These are phyloP conservation scores for Rachicladosporium sp. DNA, from an alignment of 2,329 filamentous ascomycete species.

Conservation along the genomic window DNA sequence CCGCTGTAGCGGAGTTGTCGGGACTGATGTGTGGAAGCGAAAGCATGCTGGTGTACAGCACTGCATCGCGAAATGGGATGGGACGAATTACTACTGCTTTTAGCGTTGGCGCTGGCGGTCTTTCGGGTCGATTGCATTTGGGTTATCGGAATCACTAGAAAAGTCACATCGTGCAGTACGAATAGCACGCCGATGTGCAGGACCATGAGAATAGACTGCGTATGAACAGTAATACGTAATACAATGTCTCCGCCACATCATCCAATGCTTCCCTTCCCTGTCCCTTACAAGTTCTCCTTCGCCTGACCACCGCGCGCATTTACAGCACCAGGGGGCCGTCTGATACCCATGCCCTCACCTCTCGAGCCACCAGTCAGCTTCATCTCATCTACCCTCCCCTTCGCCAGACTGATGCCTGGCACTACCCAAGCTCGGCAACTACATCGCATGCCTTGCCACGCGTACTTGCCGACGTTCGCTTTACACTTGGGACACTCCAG, in stretches of 20 bases:
- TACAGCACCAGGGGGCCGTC: conserved; percentile 17
- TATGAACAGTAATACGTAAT: no score
- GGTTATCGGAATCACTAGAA: no score
- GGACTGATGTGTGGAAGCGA: neutral
- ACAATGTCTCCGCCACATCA: no score
- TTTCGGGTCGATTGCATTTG: neutral
- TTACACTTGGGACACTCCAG: conserved; percentile 78
- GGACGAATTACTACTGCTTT: conserved; percentile 2
- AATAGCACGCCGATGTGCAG: no score
- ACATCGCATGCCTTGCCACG: conserved; percentile 91
- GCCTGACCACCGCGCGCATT: conserved; percentile 1
- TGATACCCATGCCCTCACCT: conserved; percentile 20
- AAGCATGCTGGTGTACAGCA: neutral
- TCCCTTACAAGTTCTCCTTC: no score
- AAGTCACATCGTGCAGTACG: no score
- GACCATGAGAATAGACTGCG: no score
- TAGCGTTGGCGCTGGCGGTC: conserved; percentile 16
- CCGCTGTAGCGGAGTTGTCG: no score
- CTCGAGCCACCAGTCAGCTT: conserved; percentile 11
- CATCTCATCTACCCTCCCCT: conserved; percentile 67
- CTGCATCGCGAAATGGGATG: neutral
- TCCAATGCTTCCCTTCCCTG: no score
- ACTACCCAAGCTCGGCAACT: conserved; percentile 84
- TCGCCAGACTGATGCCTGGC: conserved; percentile 77
- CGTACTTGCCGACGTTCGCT: conserved; percentile 79